phyloP scores from a whole-genome alignment of 148 eudicot genomes.

The Amaranthus palmeri region DNA sequence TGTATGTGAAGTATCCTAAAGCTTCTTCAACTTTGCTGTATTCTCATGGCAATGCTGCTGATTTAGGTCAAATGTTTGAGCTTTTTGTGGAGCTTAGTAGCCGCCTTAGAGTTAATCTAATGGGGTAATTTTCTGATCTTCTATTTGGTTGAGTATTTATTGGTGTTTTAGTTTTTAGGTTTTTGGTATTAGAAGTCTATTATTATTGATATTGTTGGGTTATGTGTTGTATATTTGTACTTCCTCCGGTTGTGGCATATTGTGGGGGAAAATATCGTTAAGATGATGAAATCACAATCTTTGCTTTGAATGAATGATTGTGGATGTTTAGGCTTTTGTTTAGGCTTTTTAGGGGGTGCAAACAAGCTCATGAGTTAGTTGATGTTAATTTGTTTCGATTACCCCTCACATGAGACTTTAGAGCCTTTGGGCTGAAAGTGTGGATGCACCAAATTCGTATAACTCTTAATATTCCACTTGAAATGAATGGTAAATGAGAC shows the following conservation, averaged over 20 bases:
- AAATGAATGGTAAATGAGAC: too few species aligned
- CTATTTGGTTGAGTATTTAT: neutral
- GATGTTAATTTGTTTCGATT: too few species aligned
- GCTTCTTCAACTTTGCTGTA: constrained; percentile 74
- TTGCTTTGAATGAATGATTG: neutral
- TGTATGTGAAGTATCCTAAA: constrained; percentile 58
- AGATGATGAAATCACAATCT: neutral
- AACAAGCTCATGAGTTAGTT: too few species aligned
- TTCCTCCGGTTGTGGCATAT: too few species aligned
- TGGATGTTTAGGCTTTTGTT: neutral
- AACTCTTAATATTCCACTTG: too few species aligned
- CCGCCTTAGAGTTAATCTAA: constrained; percentile 74
- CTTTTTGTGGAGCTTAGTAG: constrained; percentile 75
- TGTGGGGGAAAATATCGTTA: too few species aligned
- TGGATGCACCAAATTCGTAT: too few species aligned
- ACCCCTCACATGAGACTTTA: too few species aligned
- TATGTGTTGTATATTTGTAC: neutral
- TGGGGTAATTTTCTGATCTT: constrained; percentile 51
- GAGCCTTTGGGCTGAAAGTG: too few species aligned
- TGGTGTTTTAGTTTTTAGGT: neutral
- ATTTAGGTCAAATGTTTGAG: constrained; percentile 97
- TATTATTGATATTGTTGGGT: neutral
- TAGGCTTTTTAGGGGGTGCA: too few species aligned
- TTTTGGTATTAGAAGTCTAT: neutral
- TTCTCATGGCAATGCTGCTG: constrained; percentile 97